These are phyloP conservation scores for Rubroboletus pulcherrimus DNA, from an alignment of 768 basidiomycete genomes.

Conservation along the genomic window DNA sequence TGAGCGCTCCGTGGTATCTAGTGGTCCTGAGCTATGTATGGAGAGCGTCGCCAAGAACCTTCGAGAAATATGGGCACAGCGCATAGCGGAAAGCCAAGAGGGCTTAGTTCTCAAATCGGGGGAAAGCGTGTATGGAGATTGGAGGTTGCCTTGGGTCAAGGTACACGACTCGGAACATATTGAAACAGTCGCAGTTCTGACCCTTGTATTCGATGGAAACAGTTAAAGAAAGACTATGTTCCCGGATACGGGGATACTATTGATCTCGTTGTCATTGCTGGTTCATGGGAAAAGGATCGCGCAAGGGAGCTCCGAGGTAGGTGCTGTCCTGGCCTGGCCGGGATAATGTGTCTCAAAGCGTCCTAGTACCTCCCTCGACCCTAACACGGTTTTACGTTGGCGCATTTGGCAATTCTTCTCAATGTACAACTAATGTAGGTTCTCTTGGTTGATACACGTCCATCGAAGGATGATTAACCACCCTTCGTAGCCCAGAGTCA, in stretches of 20 bases:
- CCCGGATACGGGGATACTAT: conserved; percentile 77
- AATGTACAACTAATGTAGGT: conserved; percentile 39
- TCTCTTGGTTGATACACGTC: neutral
- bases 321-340: conserved; percentile 2
- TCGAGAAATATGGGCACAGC: conserved; percentile 44
- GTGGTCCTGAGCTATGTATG: conserved; percentile 4
- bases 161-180: conserved; percentile 22
- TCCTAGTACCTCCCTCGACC: conserved; percentile 61
- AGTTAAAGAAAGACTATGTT: conserved; percentile 86
- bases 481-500: conserved; percentile 34
- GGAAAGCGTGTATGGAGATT: conserved; percentile 64
- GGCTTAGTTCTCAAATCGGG: conserved; percentile 78
- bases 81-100: conserved; percentile 54
- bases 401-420: conserved; percentile 49
- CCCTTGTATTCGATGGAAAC: neutral
- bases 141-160: conserved; percentile 75
- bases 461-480: neutral
- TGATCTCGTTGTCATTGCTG: conserved; percentile 76
- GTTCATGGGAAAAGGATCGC: conserved; percentile 75
- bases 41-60: conserved; percentile 30
- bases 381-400: conserved; percentile 83
- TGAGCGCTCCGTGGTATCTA: conserved; percentile 44
- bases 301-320: conserved; percentile 73
- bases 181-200: conserved; percentile 13
- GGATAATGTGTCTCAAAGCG: neutral